Conservation (phyloP, 331 rosid species). For the Rhamnella rubrinervis region DNA sequence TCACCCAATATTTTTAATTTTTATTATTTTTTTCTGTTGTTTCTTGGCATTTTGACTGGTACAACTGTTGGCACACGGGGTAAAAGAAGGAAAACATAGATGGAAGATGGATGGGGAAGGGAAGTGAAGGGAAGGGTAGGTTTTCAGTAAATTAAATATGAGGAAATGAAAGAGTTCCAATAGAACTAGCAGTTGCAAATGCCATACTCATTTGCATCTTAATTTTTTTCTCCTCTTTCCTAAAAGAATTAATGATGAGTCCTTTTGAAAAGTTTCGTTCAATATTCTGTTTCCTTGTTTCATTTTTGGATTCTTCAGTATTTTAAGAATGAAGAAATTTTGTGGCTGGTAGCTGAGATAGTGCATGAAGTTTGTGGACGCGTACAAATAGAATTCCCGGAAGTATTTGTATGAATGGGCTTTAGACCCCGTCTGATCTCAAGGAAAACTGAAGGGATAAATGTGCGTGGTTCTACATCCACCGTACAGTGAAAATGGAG, state of each 20-base stretch:
- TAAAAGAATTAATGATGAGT: slow-evolving; percentile 39
- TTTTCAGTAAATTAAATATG: slow-evolving; percentile 30
- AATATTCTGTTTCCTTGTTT: background rate
- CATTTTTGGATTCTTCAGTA: too few relatives aligned
- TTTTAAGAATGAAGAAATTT: background rate
- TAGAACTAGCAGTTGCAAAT: slow-evolving; percentile 65
- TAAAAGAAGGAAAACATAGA: slow-evolving; percentile 18
- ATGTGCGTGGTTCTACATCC: background rate
- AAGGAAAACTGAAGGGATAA: too few relatives aligned
- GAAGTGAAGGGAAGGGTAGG: slow-evolving; percentile 17
- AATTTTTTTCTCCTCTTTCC: slow-evolving; percentile 26
- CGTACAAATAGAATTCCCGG: too few relatives aligned
- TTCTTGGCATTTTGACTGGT: slow-evolving; percentile 65
- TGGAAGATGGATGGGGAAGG: slow-evolving; percentile 13
- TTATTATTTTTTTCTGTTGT: slow-evolving; percentile 37
- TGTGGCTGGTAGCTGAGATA: background rate
- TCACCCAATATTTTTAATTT: slow-evolving; percentile 19
- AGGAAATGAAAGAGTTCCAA: slow-evolving; percentile 34
- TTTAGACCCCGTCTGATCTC: too few relatives aligned
- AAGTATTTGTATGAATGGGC: too few relatives aligned
- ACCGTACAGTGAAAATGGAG: background rate
- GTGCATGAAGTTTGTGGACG: too few relatives aligned
- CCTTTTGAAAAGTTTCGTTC: slow-evolving; percentile 29
- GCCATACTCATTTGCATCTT: slow-evolving; percentile 52
- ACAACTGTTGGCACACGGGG: slow-evolving; percentile 50